Percentiles rank a stretch among this genome's conserved stretches.
Conservation (phyloP, 768 basidiomycete species). For the Saitozyma sp. region DNA sequence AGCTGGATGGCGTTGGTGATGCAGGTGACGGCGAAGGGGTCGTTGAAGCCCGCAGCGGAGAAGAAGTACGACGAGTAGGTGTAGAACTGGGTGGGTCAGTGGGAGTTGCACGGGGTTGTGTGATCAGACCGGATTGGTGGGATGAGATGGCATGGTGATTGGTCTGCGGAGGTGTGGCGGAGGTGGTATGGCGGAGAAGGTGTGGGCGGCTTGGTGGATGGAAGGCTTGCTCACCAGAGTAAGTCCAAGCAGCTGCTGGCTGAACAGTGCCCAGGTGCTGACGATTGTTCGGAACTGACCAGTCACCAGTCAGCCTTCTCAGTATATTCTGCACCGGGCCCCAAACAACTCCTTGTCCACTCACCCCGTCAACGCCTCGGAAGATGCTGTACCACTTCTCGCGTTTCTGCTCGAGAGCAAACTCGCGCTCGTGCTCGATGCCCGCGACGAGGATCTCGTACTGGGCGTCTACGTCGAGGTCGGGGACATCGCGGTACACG, state of each 20-base stretch:
- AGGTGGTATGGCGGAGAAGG: no score
- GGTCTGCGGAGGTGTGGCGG: no score
- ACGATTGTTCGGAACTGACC: conserved; percentile 17
- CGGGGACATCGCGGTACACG: conserved; percentile 16
- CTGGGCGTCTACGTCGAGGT: conserved; percentile 12
- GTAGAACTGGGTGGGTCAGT: background rate
- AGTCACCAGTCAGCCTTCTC: background rate
- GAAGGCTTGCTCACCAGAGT: background rate
- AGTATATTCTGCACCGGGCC: no score
- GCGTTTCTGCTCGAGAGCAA: background rate
- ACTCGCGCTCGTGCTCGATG: conserved; percentile 4
- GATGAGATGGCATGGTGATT: no score
- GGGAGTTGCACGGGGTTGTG: no score
- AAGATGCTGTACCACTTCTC: conserved; percentile 1
- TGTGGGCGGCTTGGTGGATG: no score
- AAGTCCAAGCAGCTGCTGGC: conserved; percentile 11
- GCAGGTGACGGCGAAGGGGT: conserved; percentile 9
- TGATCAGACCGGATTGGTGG: no score
- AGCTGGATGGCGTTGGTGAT: conserved; percentile 11
- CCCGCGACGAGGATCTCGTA: conserved; percentile 4
- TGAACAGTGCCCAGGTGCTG: conserved; percentile 12
- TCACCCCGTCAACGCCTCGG: conserved; percentile 7
- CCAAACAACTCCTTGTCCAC: background rate
- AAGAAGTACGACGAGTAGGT: conserved; percentile 18
- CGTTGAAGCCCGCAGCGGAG: conserved; percentile 11